These are phyloP conservation scores for Phylloporus arenicola DNA, from an alignment of 768 basidiomycete species.

Conservation along the genomic window DNA sequence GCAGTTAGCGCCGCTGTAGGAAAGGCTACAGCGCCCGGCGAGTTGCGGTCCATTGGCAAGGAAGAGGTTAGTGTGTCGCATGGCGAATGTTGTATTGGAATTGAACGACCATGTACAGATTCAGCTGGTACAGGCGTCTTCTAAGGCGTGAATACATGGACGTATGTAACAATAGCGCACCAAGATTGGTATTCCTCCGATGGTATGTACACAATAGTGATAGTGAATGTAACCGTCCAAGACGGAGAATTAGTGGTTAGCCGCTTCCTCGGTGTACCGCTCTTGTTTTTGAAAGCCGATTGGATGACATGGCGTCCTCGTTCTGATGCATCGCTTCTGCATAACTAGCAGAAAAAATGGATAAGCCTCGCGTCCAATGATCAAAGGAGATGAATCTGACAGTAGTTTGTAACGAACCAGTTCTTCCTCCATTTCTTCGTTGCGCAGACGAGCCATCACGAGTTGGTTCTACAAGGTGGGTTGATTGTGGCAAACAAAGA, in stretches of 20 bases:
- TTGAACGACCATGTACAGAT: conserved; percentile 32
- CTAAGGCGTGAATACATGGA: conserved; percentile 5
- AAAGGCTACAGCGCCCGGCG: conserved; percentile 61
- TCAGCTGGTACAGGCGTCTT: conserved; percentile 33
- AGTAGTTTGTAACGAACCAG: conserved; percentile 91
- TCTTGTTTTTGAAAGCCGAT: conserved; percentile 45
- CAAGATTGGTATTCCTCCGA: conserved; percentile 3
- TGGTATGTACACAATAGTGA: conserved; percentile 13
- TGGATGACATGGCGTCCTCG: conserved; percentile 63
- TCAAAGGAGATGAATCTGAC: conserved; percentile 32
- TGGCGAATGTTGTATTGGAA: neutral
- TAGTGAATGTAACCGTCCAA: neutral
- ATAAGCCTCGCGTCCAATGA: neutral
- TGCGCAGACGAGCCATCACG: conserved; percentile 80
- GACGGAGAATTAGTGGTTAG: conserved; percentile 3
- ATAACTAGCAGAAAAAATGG: conserved; percentile 30
- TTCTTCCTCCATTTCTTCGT: conserved; percentile 91
- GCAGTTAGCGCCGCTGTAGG: conserved; percentile 58
- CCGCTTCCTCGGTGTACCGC: conserved; percentile 16
- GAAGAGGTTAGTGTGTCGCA: conserved; percentile 51
- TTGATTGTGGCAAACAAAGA: conserved; percentile 17
- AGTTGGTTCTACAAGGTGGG: conserved; percentile 71
- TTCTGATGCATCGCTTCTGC: conserved; percentile 78
- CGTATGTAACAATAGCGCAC: neutral
- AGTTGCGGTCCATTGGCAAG: conserved; percentile 67